phyloP scores from a whole-genome alignment of 345 rosid species.

The Moricandia arvensis region DNA sequence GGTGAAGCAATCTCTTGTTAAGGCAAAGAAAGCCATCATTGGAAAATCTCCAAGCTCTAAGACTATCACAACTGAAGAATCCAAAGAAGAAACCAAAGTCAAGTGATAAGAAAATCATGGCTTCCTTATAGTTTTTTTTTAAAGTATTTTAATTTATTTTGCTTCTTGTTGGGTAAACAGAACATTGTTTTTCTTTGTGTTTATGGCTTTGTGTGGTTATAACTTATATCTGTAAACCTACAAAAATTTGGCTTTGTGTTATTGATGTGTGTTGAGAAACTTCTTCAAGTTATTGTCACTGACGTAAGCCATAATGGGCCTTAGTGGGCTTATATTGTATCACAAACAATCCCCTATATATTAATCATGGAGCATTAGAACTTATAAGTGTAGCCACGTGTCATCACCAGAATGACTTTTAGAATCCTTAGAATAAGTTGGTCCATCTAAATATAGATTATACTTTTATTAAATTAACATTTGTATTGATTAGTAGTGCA shows the following conservation, averaged over 20 bases:
- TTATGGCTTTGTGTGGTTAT: conserved; percentile 28
- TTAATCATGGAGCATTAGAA: too few species aligned
- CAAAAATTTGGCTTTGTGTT: conserved; percentile 38
- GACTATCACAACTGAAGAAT: conserved; percentile 43
- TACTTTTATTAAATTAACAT: too few species aligned
- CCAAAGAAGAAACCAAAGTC: conserved; percentile 48
- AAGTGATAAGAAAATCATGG: conserved; percentile 36
- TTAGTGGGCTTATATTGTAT: conserved; percentile 13
- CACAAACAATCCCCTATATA: too few species aligned
- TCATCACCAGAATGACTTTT: too few species aligned
- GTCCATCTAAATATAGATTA: too few species aligned
- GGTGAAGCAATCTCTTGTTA: conserved; percentile 73
- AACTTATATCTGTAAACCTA: conserved; percentile 33
- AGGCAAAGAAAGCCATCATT: conserved; percentile 75
- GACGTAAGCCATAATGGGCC: conserved; percentile 18
- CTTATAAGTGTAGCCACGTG: too few species aligned
- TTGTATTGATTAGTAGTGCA: too few species aligned
- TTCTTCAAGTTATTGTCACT: neutral
- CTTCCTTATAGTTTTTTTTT: neutral
- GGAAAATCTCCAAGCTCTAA: conserved; percentile 80
- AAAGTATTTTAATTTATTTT: conserved; percentile 18
- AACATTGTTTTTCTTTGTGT: conserved; percentile 16
- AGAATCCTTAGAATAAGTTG: too few species aligned
- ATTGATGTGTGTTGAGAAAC: conserved; percentile 20
- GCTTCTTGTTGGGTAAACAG: neutral